phyloP scores from a whole-genome alignment of 2,329 filamentous ascomycete genomes.

The Diaporthe capsici region DNA sequence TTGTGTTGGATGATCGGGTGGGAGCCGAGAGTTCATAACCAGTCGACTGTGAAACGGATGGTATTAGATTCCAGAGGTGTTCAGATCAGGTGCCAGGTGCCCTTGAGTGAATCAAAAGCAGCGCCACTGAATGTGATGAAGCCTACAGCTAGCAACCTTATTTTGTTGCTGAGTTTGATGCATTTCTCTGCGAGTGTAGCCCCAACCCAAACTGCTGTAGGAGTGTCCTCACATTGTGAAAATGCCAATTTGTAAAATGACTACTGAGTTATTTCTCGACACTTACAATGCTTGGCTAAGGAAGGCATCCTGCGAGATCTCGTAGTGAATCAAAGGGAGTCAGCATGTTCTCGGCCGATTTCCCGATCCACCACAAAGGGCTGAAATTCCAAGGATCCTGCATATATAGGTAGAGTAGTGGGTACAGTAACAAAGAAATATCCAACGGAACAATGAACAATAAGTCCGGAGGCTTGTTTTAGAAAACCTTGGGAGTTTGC shows the following conservation, averaged over 20 bases:
- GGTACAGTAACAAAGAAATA: no score
- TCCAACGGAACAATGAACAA: no score
- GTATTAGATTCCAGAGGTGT: not conserved
- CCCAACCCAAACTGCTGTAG: not conserved
- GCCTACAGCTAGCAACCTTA: not conserved
- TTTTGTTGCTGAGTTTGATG: no score
- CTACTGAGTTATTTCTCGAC: not conserved
- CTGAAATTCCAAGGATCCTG: no score
- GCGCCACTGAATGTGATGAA: not conserved
- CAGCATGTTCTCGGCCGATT: not conserved
- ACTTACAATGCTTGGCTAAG: not conserved
- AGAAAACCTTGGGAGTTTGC: no score
- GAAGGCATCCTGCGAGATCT: not conserved
- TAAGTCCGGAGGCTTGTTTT: no score
- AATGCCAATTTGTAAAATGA: not conserved
- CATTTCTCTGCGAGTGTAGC: not conserved
- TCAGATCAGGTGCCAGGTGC: not conserved
- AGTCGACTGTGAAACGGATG: not conserved
- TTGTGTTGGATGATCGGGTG: not conserved
- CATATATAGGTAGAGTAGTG: no score
- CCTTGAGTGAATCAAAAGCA: not conserved
- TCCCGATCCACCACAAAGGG: not conserved
- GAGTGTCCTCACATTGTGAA: not conserved
- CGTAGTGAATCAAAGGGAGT: not conserved
- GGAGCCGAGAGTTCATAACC: not conserved